Base-by-base conservation (phyloP, 805 yeast genomes). In the Jamesozyma gamospora region DNA sequence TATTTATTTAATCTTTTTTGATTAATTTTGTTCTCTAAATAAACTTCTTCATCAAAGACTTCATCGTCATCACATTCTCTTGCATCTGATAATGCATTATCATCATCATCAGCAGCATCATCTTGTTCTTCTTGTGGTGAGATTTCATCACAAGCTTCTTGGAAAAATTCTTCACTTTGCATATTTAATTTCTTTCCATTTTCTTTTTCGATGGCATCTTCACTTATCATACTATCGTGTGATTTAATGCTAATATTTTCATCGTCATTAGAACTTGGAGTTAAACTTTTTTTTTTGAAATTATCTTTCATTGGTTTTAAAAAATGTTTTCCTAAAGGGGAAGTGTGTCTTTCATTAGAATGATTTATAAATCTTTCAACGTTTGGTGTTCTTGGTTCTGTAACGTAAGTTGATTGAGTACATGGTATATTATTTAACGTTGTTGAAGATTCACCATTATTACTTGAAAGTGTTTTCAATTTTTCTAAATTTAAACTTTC, bases 1-100 rank as follows among this genome's bases (percentile, higher is more conserved):
- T 41, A 39, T 28, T 29, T 32, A 19, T 40, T 37, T 18, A 42
- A 27, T 25, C 31, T 33, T 13, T 42, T 18, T 19, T 37, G 42
- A 29, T 42, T 41, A 3, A 21, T 10, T 31, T 37, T 39, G 16
- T 42, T 39, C 17, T 38, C 41, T 3, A 31, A n/a, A 17, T 30
- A 28, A 12, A 16, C 35, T 7, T 40, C 34, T 3, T 27, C 28
- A 15, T 40, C 36, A 11, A 35, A 4, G 18, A 27, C 44, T 3
- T 34, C 36, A 4, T 37, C 36, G 3, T 30, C 39, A 7, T 26
- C 26, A 3, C 29, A 35, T 6, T 33, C 36, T 7, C 26, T 16
- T 21, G 11, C 14, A 27, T 21, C 21, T 19, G 11, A 30, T 9
- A 32, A 5, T 21, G 4, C 32, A 3, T 18, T 11, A 15, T 26